Conservation (phyloP, 306 rosid genomes). For the Herpetospermum pedunculosum region DNA sequence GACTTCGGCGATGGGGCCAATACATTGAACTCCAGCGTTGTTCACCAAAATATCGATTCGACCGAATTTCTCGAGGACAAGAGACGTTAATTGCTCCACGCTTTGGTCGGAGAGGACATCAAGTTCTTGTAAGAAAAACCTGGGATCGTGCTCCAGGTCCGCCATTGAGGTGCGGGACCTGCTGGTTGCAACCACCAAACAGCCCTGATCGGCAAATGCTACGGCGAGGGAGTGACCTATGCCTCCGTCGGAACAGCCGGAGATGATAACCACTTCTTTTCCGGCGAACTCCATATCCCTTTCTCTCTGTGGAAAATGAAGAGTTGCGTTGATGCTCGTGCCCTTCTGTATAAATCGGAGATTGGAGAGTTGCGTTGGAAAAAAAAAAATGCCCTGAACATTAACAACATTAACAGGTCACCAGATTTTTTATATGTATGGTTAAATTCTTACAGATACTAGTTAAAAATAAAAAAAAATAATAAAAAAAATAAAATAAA, state of each 20-base stretch:
- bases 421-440: too few species aligned
- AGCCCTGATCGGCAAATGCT: slow-evolving; percentile 48
- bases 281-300: slow-evolving; percentile 18
- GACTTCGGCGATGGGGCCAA: slow-evolving; percentile 69
- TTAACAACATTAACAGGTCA: too few species aligned
- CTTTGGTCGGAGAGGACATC: slow-evolving; percentile 70
- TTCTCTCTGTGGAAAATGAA: not conserved
- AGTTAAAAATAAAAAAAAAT: too few species aligned
- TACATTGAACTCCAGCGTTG: slow-evolving; percentile 71
- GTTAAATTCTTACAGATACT: too few species aligned
- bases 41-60: slow-evolving; percentile 64
- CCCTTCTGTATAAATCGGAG: too few species aligned
- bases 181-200: slow-evolving; percentile 68
- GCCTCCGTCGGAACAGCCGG: slow-evolving; percentile 60
- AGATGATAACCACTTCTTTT: slow-evolving; percentile 52
- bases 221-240: slow-evolving; percentile 71
- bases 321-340: too few species aligned
- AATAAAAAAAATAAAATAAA: too few species aligned
- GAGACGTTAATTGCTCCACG: slow-evolving; percentile 28
- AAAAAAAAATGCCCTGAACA: too few species aligned
- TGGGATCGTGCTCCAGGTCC: slow-evolving; percentile 34
- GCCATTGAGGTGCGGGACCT: slow-evolving; percentile 44
- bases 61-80: slow-evolving; percentile 38
- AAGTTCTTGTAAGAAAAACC: slow-evolving; percentile 49
- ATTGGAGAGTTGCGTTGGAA: too few species aligned